Percentiles rank a stretch among this genome's conserved stretches.
phyloP scores from a whole-genome alignment of 768 basidiomycete genomes.

The Zangia roseola region DNA sequence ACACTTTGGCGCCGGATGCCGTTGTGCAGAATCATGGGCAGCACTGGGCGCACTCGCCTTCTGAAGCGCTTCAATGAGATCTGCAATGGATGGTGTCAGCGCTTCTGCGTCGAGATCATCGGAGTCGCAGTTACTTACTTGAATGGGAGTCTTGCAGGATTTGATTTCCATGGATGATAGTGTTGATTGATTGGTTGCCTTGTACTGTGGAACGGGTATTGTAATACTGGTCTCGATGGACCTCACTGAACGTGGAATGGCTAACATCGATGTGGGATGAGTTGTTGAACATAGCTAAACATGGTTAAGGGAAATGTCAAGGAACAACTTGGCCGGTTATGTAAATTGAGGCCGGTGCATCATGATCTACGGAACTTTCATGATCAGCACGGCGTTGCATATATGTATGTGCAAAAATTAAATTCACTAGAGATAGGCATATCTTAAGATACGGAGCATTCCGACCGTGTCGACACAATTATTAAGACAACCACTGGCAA shows the following conservation, averaged over 20 bases:
- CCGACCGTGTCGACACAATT: no score
- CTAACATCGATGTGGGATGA: constrained; percentile 11
- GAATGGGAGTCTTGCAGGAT: constrained; percentile 12
- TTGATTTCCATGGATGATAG: constrained; percentile 20
- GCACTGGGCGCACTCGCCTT: constrained; percentile 20
- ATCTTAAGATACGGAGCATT: no score
- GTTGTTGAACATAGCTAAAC: constrained; percentile 12
- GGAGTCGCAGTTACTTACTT: not conserved
- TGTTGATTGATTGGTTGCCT: constrained; percentile 17
- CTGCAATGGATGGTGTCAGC: not conserved
- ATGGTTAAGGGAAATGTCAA: no score
- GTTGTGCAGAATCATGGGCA: constrained; percentile 19
- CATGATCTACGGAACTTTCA: no score
- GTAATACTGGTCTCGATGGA: constrained; percentile 16
- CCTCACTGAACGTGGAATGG: constrained; percentile 17
- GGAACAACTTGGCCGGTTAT: no score
- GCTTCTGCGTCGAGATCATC: not conserved
- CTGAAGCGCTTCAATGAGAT: constrained; percentile 11
- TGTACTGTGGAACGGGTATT: constrained; percentile 10
- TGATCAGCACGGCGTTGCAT: no score
- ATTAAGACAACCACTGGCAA: no score
- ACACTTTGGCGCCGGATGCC: constrained; percentile 20
- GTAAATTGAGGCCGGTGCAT: no score
- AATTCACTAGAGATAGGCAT: no score
- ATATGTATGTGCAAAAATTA: no score